These are phyloP conservation scores for Dentiscutata heterogama DNA, from an alignment of 371 early-diverging fungal genomes.

Conservation along the genomic window DNA sequence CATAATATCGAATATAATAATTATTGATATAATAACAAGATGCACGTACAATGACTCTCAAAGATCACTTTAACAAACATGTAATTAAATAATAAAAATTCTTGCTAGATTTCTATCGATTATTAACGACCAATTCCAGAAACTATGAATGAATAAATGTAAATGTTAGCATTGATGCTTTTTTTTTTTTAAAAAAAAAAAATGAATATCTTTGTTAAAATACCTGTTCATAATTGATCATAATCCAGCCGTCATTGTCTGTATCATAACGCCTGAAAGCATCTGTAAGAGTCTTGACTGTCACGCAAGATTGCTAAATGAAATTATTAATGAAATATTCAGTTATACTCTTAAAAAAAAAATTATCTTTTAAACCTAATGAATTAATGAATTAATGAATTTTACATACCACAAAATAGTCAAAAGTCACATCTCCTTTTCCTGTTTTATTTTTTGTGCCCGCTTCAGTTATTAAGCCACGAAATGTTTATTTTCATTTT, in stretches of 20 bases:
- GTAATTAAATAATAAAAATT: too few relatives aligned
- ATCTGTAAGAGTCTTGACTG: conserved; percentile 74
- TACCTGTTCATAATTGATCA: conserved; percentile 69
- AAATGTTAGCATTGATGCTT: not conserved
- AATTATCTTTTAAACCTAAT: not conserved
- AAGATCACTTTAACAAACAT: too few relatives aligned
- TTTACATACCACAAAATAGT: conserved; percentile 43
- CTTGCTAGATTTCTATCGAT: conserved; percentile 51
- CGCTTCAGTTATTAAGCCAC: conserved; percentile 42
- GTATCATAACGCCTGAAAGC: conserved; percentile 70
- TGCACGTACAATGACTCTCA: too few relatives aligned
- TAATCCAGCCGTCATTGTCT: conserved; percentile 70
- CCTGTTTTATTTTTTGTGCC: conserved; percentile 27
- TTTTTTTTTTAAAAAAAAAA: not conserved
- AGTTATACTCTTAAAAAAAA: not conserved
- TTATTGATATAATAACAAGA: too few relatives aligned
- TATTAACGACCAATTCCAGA: conserved; percentile 59
- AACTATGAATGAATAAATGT: conserved; percentile 47
- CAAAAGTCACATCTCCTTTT: conserved; percentile 42
- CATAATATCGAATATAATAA: too few relatives aligned
- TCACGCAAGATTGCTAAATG: conserved; percentile 68
- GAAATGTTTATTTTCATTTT: not conserved
- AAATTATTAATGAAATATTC: not conserved
- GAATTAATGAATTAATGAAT: too few relatives aligned
- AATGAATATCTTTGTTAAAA: not conserved